Base-by-base conservation (phyloP, 2,329 filamentous ascomycete genomes). In the Colletotrichum noveboracense region DNA sequence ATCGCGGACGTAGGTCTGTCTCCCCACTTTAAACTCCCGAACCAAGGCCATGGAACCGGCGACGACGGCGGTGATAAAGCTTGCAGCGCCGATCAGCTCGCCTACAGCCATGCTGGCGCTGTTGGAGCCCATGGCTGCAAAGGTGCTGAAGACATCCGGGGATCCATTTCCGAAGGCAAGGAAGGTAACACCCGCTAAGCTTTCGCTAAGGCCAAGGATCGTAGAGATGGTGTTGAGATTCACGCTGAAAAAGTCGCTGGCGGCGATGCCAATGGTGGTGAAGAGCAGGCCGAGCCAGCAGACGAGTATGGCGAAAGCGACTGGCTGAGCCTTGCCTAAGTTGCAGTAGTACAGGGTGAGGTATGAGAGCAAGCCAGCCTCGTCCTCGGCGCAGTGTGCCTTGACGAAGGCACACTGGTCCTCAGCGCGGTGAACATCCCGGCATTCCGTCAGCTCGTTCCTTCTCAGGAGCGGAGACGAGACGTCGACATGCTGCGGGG, bases 171-270 rank as follows among this genome's bases (percentile, higher is more conserved):
- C 97, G 85, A 99, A 97, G 10, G 97, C 97, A 68, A 99, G 87
- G 81, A 99, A 98, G 1, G 97, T 99, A 32, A 99, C 97, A 43
- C 97, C 97, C 0, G 97, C 96, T 85, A 99, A 90, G 83, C 95
- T 98, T 87, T 99, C 96, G 84, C 96, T 98, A 88, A 99, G 93
- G 24, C 96, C 96, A 32, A 98, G 89, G 68, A 98, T 92, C 72
- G 90, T 93, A 26, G 97, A 93, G 80, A 99, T 97, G 14, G 97
- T 98, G 84, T 95, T 97, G 38, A 99, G 90, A 82, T 99, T 98
- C 86, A 98, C 92, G 85, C 96, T 98, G 86, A 99, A 97, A 88
- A 99, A 99, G 86, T 99, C 97, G 85, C 96, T 98, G 26, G 97
- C 97, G 16, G 97, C 97, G 78, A 99, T 98, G 75, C 97, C 97